A percentile compares a stretch with the other conserved stretches of the same genome.
phyloP scores from a whole-genome alignment of 306 rosid genomes.

The Vigna hirtella region DNA sequence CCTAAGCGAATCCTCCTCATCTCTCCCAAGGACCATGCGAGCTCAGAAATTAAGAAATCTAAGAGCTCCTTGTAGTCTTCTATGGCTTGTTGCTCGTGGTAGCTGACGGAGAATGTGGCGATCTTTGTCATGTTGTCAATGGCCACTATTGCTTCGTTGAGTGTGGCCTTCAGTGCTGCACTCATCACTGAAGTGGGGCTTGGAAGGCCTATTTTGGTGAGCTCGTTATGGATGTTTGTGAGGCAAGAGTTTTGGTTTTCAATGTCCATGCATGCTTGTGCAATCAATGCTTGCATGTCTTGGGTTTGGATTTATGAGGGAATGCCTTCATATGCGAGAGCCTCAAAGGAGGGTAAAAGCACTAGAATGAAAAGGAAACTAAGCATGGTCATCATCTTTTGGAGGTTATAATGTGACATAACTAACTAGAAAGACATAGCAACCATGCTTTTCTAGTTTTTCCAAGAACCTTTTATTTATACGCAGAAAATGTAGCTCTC shows the following conservation, averaged over 20 bases:
- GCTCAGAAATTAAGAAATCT: conserved; percentile 83
- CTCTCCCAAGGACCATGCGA: conserved; percentile 84
- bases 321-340: conserved; percentile 38
- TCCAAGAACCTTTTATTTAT: conserved; percentile 42
- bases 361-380: conserved; percentile 57
- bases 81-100: conserved; percentile 81
- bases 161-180: conserved; percentile 71
- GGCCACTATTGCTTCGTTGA: conserved; percentile 71
- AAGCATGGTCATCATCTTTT: conserved; percentile 36
- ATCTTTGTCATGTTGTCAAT: conserved; percentile 70
- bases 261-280: conserved; percentile 65
- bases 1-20: conserved; percentile 73
- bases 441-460: conserved; percentile 35
- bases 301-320: conserved; percentile 55
- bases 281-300: conserved; percentile 61
- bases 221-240: conserved; percentile 61
- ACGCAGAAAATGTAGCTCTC: conserved; percentile 19
- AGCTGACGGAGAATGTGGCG: conserved; percentile 64
- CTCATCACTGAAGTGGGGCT: conserved; percentile 60
- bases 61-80: conserved; percentile 93
- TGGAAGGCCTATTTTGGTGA: conserved; percentile 51
- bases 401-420: conserved; percentile 26
- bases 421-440: conserved; percentile 36
- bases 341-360: conserved; percentile 49
- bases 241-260: conserved; percentile 68